Conservation (phyloP, 192 early-diverging fungal species). For the Coemansia sp. region DNA sequence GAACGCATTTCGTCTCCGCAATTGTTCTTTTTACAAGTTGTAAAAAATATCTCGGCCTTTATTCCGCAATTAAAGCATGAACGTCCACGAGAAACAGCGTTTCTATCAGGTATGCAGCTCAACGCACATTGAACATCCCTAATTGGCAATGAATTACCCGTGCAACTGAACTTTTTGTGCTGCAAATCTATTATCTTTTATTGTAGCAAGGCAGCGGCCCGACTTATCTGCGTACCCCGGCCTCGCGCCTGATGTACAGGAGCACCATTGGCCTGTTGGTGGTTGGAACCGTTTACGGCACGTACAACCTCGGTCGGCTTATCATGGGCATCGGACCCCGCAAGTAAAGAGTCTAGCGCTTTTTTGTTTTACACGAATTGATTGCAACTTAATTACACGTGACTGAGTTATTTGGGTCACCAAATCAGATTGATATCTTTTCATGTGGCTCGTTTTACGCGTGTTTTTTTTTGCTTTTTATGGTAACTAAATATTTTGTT, state of each 20-base stretch:
- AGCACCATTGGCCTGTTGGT: conserved; percentile 24
- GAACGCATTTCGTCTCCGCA: background rate
- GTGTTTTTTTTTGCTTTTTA: too few species aligned
- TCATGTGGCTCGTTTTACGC: too few species aligned
- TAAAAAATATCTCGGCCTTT: background rate
- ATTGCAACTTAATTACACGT: too few species aligned
- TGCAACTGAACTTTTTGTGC: too few species aligned
- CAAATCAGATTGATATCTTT: too few species aligned
- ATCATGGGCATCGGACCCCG: conserved; percentile 31
- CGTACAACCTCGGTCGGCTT: conserved; percentile 30
- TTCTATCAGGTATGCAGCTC: conserved; percentile 50
- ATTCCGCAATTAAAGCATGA: conserved; percentile 9
- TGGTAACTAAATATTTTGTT: too few species aligned
- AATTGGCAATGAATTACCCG: background rate
- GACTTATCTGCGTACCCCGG: conserved; percentile 45
- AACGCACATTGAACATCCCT: background rate
- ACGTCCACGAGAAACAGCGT: conserved; percentile 50
- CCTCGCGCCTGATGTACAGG: conserved; percentile 22
- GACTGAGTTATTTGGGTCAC: too few species aligned
- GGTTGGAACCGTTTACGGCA: conserved; percentile 17
- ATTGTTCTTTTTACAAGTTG: background rate
- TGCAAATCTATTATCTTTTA: conserved; percentile 3
- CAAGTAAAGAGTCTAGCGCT: conserved; percentile 5
- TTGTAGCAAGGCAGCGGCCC: conserved; percentile 46
- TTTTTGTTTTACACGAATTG: conserved; percentile 1